Evolutionary conservation across 139 green algal species (phyloP), one percentile per base, ranked within the genome.

Genomic region (Picochlorum sp.): DNA sequence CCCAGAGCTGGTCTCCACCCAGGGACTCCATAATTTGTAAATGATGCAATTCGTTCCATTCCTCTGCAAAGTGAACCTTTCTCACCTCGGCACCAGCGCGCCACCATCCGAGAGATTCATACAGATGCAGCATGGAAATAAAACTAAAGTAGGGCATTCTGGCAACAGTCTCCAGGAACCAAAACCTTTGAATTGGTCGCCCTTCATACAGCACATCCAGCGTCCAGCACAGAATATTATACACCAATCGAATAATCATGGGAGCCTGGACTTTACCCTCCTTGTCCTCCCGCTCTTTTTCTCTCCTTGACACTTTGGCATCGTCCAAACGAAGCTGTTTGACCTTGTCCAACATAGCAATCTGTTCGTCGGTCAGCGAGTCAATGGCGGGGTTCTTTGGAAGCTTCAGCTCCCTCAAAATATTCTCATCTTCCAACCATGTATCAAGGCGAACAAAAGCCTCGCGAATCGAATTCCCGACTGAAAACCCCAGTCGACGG

Each of bases 101-200:
- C 87, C 86, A 96, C 88, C 86, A 92, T 67, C 88, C 88, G 13
- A 96, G 71, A n/a, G 66, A 78, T 78, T 95, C 88, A 67, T 94
- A 95, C 21, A 97, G 67, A 76, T 97, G 92, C 72, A 97, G 82
- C 80, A 94, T 90, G 52, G 81, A 89, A 73, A 95, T 94, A 77
- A 91, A 97, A 54, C 78, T 85, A 73, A 97, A 97, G 82, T 98
- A 98, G 1, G 92, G 92, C 84, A 97, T 97, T 57, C 92, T 81
- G 1, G 92, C 89, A 26, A 95, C 84, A 1, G 75, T 87, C 77
- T 97, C 92, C 51, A 97, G 70, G 60, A 98, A 88, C 92, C 92
- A 98, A 71, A 92, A 92, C 32, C 86, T 73, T 70, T 86, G 79
- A 60, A 92, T 85, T 49, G 88, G 87, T 8, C 87, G 74, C 63